Evolutionary conservation across 306 rosid species (phyloP).

Genomic region (Cucumis hystrix): DNA sequence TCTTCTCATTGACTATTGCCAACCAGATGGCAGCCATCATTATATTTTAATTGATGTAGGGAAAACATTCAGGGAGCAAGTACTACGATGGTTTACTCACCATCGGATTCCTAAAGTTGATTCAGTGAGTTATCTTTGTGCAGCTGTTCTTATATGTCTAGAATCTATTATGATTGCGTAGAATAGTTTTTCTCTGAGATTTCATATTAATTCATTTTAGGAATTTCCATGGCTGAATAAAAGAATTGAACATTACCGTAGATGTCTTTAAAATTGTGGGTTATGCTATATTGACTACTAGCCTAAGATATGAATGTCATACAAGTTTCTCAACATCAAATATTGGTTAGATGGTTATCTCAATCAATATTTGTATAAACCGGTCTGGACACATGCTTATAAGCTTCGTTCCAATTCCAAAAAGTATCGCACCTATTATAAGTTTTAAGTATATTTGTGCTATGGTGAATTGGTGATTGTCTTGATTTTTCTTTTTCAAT

Average conservation of each 20-base stretch:
- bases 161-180: not conserved
- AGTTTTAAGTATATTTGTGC: not conserved
- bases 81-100: conserved; percentile 77
- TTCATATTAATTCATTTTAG: not conserved
- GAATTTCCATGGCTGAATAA: not conserved
- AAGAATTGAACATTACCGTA: not conserved
- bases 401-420: not conserved
- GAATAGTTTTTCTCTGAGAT: not conserved
- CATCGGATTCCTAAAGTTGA: conserved; percentile 77
- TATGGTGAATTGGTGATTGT: not conserved
- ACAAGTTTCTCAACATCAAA: not conserved
- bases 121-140: conserved; percentile 48
- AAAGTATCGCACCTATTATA: not conserved
- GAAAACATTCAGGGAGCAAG: conserved; percentile 88
- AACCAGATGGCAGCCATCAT: conserved; percentile 33
- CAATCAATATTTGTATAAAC: not conserved
- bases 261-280: not conserved
- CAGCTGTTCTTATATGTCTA: conserved; percentile 1
- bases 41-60: conserved; percentile 84
- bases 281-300: not conserved
- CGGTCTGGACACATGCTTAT: not conserved
- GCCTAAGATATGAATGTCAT: not conserved
- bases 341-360: not conserved
- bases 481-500: not conserved
- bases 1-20: conserved; percentile 66